Evolutionary conservation across 768 basidiomycete genomes (phyloP).

Genomic region (Pleurotus pulmonarius): DNA sequence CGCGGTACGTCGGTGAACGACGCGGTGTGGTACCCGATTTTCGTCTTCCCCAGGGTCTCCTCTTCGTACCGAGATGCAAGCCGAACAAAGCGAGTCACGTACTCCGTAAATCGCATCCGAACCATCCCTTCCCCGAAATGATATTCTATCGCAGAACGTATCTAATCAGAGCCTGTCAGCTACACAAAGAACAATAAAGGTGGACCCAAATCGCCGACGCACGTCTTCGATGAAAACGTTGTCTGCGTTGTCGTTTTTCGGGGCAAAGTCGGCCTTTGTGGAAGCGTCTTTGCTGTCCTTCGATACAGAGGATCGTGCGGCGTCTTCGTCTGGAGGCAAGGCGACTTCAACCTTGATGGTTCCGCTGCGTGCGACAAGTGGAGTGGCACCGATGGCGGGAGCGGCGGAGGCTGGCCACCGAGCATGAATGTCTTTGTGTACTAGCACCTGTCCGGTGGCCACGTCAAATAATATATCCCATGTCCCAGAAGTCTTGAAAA

Average conservation of each 20-base stretch:
- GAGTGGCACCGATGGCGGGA: constrained; percentile 35
- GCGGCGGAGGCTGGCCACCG: constrained; percentile 45
- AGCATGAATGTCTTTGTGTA: constrained; percentile 78
- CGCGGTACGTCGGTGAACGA: constrained; percentile 44
- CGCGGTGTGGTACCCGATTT: constrained; percentile 66
- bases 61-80: constrained; percentile 88
- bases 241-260: constrained; percentile 65
- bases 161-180: constrained; percentile 36
- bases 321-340: constrained; percentile 64
- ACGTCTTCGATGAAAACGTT: constrained; percentile 94
- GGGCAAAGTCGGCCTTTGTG: constrained; percentile 49
- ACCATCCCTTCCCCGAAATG: constrained; percentile 91
- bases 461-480: constrained; percentile 97
- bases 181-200: too few relatives aligned
- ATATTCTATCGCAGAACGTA: constrained; percentile 80
- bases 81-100: constrained; percentile 81
- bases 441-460: constrained; percentile 78
- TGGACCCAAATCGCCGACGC: constrained; percentile 24
- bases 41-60: constrained; percentile 76
- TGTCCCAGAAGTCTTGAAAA: constrained; percentile 80
- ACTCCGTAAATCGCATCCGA: constrained; percentile 86
- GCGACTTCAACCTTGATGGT: constrained; percentile 65
- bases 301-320: constrained; percentile 36
- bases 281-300: constrained; percentile 46
- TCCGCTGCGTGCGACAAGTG: constrained; percentile 48